These are phyloP conservation scores for Lepidopterella palustris DNA, from an alignment of 495 filamentous ascomycete species.

Conservation along the genomic window DNA sequence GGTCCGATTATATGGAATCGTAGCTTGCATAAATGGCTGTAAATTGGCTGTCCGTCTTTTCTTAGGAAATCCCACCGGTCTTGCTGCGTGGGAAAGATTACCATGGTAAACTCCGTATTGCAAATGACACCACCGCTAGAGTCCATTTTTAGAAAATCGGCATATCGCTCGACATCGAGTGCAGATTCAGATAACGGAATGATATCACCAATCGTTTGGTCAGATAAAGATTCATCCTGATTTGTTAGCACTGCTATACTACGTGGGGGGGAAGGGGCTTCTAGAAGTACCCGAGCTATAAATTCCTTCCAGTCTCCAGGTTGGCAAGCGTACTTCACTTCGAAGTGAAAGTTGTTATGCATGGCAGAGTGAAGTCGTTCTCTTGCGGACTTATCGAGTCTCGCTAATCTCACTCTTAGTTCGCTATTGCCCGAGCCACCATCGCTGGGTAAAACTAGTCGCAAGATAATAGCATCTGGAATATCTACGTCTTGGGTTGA, in stretches of 20 bases:
- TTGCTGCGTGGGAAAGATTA: conserved; percentile 3
- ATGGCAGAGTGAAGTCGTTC: background rate
- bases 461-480: background rate
- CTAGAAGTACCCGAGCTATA: background rate
- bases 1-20: background rate
- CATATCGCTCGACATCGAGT: background rate
- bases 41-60: background rate
- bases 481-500: background rate
- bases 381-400: background rate
- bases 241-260: no score
- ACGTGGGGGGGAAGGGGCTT: background rate
- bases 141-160: background rate
- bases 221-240: background rate
- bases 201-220: background rate
- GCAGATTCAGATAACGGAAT: background rate
- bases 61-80: conserved; percentile 1
- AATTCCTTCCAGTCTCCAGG: background rate
- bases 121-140: background rate
- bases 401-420: background rate
- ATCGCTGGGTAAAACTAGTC: background rate
- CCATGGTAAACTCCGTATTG: background rate
- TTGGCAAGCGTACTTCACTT: background rate
- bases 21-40: background rate
- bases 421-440: background rate
- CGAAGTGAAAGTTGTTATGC: background rate